Conservation (phyloP, 2,329 filamentous ascomycete genomes). For the Ascocoryne sarcoides region DNA sequence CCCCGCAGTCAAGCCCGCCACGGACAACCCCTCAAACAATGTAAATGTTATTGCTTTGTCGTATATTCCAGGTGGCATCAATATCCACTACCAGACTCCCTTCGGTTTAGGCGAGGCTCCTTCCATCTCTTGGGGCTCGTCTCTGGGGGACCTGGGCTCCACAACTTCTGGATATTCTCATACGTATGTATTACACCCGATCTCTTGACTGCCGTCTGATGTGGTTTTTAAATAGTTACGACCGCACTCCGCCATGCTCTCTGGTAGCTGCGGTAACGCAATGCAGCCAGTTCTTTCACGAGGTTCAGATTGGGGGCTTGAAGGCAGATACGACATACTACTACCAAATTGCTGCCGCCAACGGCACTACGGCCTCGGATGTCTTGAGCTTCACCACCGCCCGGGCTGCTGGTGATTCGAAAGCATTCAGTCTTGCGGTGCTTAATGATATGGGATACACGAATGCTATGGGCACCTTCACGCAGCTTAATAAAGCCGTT, state of each 20-base stretch:
- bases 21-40: conserved; percentile 39
- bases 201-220: background rate
- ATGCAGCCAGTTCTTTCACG: conserved; percentile 44
- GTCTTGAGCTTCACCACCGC: conserved; percentile 39
- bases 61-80: conserved; percentile 40
- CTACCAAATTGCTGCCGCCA: conserved; percentile 40
- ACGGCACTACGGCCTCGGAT: conserved; percentile 40
- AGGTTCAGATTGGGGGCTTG: conserved; percentile 36
- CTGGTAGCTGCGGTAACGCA: conserved; percentile 36
- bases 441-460: conserved; percentile 47
- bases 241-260: conserved; percentile 42
- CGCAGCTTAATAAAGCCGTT: conserved; percentile 33
- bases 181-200: conserved; percentile 27
- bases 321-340: conserved; percentile 39
- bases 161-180: conserved; percentile 32
- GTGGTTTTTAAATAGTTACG: conserved; percentile 32
- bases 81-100: conserved; percentile 45
- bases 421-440: conserved; percentile 37
- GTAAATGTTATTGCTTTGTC: conserved; percentile 42
- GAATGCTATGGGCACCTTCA: conserved; percentile 40
- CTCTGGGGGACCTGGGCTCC: conserved; percentile 27
- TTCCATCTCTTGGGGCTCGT: conserved; percentile 35
- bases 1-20: conserved; percentile 39
- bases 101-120: conserved; percentile 41
- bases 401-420: conserved; percentile 33